Conservation (phyloP, 2,329 filamentous ascomycete species). For the Xylaria sp. region DNA sequence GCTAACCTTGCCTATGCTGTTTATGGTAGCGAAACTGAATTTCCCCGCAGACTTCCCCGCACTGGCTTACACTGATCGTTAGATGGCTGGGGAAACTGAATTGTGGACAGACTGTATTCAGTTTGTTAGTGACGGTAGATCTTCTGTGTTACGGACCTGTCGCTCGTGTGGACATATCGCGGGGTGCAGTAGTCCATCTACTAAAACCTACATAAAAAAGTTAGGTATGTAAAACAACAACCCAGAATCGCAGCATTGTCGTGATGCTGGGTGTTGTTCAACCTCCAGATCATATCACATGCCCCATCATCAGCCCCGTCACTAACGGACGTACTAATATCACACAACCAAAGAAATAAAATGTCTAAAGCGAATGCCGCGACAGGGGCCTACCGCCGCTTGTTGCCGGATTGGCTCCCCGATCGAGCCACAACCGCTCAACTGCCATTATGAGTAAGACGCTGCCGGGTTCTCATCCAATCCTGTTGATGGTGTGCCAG, state of each 20-base stretch:
- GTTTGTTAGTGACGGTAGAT: background rate
- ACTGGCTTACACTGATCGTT: conserved; percentile 1
- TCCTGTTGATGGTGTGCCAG: conserved; percentile 6
- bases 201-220: background rate
- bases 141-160: background rate
- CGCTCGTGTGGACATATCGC: background rate
- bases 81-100: conserved; percentile 17
- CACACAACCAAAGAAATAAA: background rate
- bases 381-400: conserved; percentile 3
- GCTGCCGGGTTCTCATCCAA: conserved; percentile 9
- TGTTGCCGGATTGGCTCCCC: conserved; percentile 16
- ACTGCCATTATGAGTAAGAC: conserved; percentile 28
- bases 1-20: background rate
- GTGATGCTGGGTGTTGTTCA: background rate
- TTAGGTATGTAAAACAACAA: background rate
- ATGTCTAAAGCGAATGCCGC: conserved; percentile 7
- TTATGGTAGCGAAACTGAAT: background rate
- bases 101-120: background rate
- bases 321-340: background rate
- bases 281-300: background rate
- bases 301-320: background rate
- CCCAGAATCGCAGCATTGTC: background rate
- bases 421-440: conserved; percentile 22
- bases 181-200: background rate
- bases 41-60: conserved; percentile 25